Percentiles rank a stretch among this genome's conserved stretches.
phyloP scores from a whole-genome alignment of 495 filamentous ascomycete genomes.

The Penicillium riverlandense region DNA sequence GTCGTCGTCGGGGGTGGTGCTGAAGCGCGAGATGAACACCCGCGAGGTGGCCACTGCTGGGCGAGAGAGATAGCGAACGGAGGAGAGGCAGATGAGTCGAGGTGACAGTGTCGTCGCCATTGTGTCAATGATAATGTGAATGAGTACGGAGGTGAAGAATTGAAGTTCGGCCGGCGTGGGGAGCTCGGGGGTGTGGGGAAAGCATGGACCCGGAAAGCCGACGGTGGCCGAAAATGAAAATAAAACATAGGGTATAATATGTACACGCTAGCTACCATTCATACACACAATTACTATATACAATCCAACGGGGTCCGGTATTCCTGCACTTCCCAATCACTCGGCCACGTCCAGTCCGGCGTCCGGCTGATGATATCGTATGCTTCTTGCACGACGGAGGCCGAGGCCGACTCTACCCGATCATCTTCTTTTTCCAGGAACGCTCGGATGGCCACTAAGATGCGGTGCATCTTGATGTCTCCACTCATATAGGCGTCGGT shows the following conservation, averaged over 20 bases:
- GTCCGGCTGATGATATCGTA: conserved; percentile 40
- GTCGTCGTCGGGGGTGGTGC: conserved; percentile 30
- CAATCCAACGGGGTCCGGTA: conserved; percentile 20
- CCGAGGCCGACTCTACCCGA: conserved; percentile 14
- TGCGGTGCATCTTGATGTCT: conserved; percentile 34
- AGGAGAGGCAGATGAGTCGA: conserved; percentile 20
- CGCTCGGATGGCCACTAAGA: conserved; percentile 44
- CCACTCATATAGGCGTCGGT: conserved; percentile 38
- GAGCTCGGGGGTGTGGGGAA: conserved; percentile 18
- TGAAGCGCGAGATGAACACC: conserved; percentile 29
- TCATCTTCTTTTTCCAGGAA: conserved; percentile 38
- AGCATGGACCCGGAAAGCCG: conserved; percentile 10
- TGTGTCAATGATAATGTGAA: neutral
- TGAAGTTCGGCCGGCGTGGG: neutral
- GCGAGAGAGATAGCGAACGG: conserved; percentile 10
- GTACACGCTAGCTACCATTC: conserved; percentile 3
- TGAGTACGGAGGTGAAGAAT: neutral
- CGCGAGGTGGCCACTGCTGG: conserved; percentile 17
- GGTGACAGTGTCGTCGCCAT: conserved; percentile 24
- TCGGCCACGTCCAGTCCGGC: conserved; percentile 47
- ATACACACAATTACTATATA: too few species aligned
- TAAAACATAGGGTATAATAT: conserved; percentile 5
- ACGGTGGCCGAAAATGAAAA: conserved; percentile 12
- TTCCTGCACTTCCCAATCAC: conserved; percentile 39
- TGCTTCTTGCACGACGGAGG: conserved; percentile 22